A percentile compares a stretch with the other conserved stretches of the same genome.
Conservation (phyloP, 805 yeast genomes). For the Millerozyma acaciae region DNA sequence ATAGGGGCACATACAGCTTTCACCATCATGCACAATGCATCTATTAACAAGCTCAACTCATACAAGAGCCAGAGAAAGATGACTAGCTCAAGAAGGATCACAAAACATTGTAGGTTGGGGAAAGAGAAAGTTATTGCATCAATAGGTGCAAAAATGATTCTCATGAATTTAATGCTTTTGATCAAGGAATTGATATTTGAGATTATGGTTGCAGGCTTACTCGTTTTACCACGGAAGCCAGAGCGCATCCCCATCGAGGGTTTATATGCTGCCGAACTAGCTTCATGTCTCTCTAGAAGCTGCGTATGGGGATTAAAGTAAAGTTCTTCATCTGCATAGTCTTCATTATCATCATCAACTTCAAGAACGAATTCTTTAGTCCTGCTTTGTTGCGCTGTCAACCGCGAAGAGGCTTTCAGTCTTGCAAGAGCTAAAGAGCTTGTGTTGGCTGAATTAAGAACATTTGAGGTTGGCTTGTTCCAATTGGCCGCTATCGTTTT, state of each 20-base stretch:
- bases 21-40: conserved; percentile 43
- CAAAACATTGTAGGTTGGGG: conserved; percentile 37
- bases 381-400: background rate
- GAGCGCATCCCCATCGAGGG: conserved; percentile 8
- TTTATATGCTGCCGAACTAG: no score
- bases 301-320: conserved; percentile 30
- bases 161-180: conserved; percentile 33
- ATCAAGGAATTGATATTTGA: conserved; percentile 31
- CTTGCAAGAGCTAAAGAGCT: no score
- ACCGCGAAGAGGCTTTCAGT: background rate
- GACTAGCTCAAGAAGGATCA: conserved; percentile 34
- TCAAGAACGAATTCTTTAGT: conserved; percentile 26
- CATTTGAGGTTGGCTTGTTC: conserved; percentile 25
- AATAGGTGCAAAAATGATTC: conserved; percentile 36
- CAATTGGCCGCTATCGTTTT: conserved; percentile 25
- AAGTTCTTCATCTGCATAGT: conserved; percentile 22
- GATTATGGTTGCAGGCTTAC: conserved; percentile 18
- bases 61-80: conserved; percentile 40
- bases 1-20: conserved; percentile 45
- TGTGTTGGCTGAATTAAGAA: conserved; percentile 15
- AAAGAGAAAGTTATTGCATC: conserved; percentile 34
- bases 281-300: conserved; percentile 30
- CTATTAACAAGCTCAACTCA: conserved; percentile 38
- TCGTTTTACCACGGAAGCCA: background rate
- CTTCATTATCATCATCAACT: conserved; percentile 20